A percentile compares a stretch with the other conserved stretches of the same genome.
phyloP scores from a whole-genome alignment of 2,329 filamentous ascomycete genomes.

The Westerdykella ornata region DNA sequence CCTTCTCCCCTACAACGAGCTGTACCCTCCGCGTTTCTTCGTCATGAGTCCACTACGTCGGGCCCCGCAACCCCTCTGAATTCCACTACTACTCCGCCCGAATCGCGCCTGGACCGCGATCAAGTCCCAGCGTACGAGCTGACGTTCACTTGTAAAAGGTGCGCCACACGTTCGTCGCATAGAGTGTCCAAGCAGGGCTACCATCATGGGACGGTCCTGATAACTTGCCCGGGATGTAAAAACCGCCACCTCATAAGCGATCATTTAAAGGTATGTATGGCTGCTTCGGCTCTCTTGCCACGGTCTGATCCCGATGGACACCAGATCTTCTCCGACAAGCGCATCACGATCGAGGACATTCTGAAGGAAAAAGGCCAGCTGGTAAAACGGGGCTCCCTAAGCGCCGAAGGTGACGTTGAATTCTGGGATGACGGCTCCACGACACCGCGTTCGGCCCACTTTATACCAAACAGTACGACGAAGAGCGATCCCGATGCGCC shows the following conservation, averaged over 20 bases:
- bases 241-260: conserved; percentile 89
- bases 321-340: conserved; percentile 66
- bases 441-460: conserved; percentile 31
- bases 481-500: conserved; percentile 13
- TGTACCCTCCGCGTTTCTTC: conserved; percentile 5
- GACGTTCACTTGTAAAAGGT: conserved; percentile 88
- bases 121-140: conserved; percentile 70
- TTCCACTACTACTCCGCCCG: conserved; percentile 24
- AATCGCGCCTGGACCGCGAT: conserved; percentile 33
- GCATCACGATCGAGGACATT: conserved; percentile 68
- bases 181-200: conserved; percentile 90
- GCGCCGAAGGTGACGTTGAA: conserved; percentile 78
- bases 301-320: conserved; percentile 3
- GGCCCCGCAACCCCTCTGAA: conserved; percentile 13
- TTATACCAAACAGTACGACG: conserved; percentile 24
- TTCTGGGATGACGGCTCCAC: conserved; percentile 72
- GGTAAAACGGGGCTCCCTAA: conserved; percentile 63
- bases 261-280: conserved; percentile 57
- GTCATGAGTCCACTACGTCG: conserved; percentile 23
- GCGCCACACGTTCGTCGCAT: conserved; percentile 72
- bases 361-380: conserved; percentile 67
- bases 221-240: conserved; percentile 78
- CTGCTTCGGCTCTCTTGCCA: not conserved
- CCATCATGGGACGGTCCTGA: conserved; percentile 80
- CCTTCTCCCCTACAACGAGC: conserved; percentile 7